A percentile compares a stretch with the other conserved stretches of the same genome.
Evolutionary conservation across 768 basidiomycete species (phyloP).

Genomic region (Pleurotus giganteus): DNA sequence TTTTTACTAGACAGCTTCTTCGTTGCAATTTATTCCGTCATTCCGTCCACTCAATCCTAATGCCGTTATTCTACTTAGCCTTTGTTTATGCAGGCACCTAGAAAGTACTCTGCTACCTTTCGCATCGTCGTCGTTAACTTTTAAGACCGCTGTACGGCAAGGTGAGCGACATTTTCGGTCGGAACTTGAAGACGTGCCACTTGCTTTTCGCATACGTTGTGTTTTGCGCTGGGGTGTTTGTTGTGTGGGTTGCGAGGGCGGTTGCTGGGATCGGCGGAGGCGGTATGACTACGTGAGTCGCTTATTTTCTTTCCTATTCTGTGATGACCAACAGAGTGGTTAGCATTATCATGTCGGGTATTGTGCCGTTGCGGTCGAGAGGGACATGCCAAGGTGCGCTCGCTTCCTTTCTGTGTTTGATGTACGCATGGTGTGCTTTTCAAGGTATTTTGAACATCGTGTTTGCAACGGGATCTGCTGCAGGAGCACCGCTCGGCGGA

Average conservation of each 20-base stretch:
- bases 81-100: too few species aligned
- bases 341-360: constrained; percentile 65
- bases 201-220: constrained; percentile 53
- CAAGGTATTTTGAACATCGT: constrained; percentile 58
- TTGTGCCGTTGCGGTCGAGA: constrained; percentile 57
- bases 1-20: too few species aligned
- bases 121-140: too few species aligned
- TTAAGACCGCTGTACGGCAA: constrained; percentile 62
- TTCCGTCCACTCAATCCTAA: too few species aligned
- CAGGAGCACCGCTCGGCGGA: constrained; percentile 64
- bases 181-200: constrained; percentile 54
- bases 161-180: constrained; percentile 63
- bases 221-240: constrained; percentile 53
- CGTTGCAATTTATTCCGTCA: constrained; percentile 10
- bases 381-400: constrained; percentile 68
- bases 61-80: too few species aligned
- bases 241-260: constrained; percentile 53
- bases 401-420: neutral
- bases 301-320: neutral
- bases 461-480: constrained; percentile 53
- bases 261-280: constrained; percentile 61
- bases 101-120: too few species aligned
- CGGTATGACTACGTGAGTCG: constrained; percentile 58
- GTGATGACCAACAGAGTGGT: constrained; percentile 38
- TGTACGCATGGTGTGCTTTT: neutral